Percentiles rank a stretch among this genome's conserved stretches.
These are phyloP conservation scores for Aureobasidium sp. DNA, from an alignment of 2,329 filamentous ascomycete genomes.

Conservation along the genomic window DNA sequence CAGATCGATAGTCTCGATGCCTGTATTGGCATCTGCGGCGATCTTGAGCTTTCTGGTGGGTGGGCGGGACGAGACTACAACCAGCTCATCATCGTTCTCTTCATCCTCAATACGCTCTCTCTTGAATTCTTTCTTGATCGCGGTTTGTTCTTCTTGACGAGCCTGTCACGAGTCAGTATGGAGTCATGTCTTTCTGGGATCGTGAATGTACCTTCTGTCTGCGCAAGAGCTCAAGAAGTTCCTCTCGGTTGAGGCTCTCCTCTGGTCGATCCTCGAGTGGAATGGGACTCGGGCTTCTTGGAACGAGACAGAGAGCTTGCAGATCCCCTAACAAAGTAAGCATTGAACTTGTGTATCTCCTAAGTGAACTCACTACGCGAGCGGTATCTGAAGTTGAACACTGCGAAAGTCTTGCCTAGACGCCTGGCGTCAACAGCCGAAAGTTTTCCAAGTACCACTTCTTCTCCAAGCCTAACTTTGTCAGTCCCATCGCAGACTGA, in stretches of 20 bases:
- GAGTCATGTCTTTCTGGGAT: no score
- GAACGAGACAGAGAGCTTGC: slow-evolving; percentile 18
- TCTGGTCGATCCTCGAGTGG: slow-evolving; percentile 18
- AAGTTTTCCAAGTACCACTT: no score
- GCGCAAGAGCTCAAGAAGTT: slow-evolving; percentile 17
- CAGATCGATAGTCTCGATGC: slow-evolving; percentile 6
- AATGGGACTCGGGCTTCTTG: slow-evolving; percentile 18
- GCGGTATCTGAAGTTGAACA: slow-evolving; percentile 20
- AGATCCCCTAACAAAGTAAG: slow-evolving; percentile 15
- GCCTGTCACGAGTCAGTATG: not conserved
- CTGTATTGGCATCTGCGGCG: not conserved
- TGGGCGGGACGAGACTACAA: not conserved
- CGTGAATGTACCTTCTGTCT: not conserved
- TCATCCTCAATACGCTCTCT: not conserved
- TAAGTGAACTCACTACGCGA: slow-evolving; percentile 19
- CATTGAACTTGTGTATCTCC: slow-evolving; percentile 19
- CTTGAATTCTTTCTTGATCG: slow-evolving; percentile 10
- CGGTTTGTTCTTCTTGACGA: not conserved
- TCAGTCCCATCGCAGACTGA: not conserved
- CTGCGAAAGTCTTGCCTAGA: slow-evolving; percentile 23
- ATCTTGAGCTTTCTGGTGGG: not conserved
- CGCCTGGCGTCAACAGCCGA: slow-evolving; percentile 6
- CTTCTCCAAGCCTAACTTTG: not conserved
- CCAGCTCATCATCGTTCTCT: not conserved
- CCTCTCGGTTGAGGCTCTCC: slow-evolving; percentile 12